Evolutionary conservation across 805 yeast genomes (phyloP).

Genomic region (Lipomyces lipofer): DNA sequence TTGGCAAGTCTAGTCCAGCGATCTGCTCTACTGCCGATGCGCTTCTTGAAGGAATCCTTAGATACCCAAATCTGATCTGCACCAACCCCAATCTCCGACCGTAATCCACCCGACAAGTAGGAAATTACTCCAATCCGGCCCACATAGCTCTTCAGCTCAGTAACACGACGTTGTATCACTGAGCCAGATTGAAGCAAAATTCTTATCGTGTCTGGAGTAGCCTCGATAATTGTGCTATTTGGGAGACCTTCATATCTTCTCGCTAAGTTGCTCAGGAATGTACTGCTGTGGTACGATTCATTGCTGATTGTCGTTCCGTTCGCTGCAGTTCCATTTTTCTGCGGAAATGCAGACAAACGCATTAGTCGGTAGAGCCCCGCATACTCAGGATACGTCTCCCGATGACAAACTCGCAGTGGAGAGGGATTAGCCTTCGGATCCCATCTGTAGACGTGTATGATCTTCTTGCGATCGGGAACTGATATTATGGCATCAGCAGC

Average conservation of each 20-base stretch:
- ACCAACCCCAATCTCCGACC: constrained; percentile 24
- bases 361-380: constrained; percentile 34
- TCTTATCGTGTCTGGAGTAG: constrained; percentile 1
- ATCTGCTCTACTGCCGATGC: constrained; percentile 13
- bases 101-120: constrained; percentile 29
- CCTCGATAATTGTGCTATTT: constrained; percentile 14
- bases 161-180: constrained; percentile 15
- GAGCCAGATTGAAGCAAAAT: constrained; percentile 4
- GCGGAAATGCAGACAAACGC: constrained; percentile 26
- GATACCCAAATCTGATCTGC: constrained; percentile 26
- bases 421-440: constrained; percentile 30
- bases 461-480: constrained; percentile 5
- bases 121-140: constrained; percentile 39
- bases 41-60: constrained; percentile 13
- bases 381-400: constrained; percentile 40
- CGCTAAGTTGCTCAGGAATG: constrained; percentile 5
- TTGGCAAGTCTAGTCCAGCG: constrained; percentile 7
- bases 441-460: constrained; percentile 39
- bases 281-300: neutral
- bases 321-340: neutral
- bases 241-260: constrained; percentile 27
- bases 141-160: constrained; percentile 32
- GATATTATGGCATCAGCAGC: constrained; percentile 40
- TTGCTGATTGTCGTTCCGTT: neutral
- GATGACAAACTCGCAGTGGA: constrained; percentile 36